Evolutionary conservation across 352 stramenopile genomes (phyloP).

Genomic region (Peronospora farinosa): DNA sequence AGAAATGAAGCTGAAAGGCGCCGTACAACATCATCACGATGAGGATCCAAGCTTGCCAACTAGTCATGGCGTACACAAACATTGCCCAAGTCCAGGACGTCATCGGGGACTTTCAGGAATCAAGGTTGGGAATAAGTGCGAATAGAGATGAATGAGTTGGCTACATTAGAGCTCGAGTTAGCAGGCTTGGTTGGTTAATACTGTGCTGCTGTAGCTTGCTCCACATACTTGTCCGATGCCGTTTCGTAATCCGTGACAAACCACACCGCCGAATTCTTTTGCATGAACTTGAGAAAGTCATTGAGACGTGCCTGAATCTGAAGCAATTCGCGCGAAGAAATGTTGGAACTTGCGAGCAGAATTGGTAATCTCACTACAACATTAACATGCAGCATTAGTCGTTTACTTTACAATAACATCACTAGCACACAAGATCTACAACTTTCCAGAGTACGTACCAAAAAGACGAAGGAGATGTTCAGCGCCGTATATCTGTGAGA

Average conservation of each 20-base stretch:
- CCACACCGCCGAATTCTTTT: constrained; percentile 67
- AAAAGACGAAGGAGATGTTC: constrained; percentile 90
- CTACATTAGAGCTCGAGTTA: constrained; percentile 6
- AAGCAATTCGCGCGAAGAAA: constrained; percentile 46
- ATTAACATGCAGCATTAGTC: constrained; percentile 1
- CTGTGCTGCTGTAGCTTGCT: constrained; percentile 27
- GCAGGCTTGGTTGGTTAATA: constrained; percentile 2
- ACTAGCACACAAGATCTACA: too few relatives aligned
- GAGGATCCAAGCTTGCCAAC: constrained; percentile 24
- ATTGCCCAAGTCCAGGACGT: constrained; percentile 15
- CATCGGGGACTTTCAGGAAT: neutral
- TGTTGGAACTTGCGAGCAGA: constrained; percentile 53
- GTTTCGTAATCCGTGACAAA: constrained; percentile 65
- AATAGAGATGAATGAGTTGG: constrained; percentile 5
- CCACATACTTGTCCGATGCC: constrained; percentile 48
- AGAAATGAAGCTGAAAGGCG: constrained; percentile 88
- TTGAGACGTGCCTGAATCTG: constrained; percentile 72
- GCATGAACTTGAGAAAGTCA: constrained; percentile 80
- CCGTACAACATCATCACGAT: constrained; percentile 37
- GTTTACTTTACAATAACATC: neutral
- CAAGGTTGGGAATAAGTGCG: constrained; percentile 3
- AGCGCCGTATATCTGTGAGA: constrained; percentile 89
- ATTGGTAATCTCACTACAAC: constrained; percentile 72
- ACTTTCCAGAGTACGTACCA: constrained; percentile 39
- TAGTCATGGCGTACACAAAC: constrained; percentile 18